Evolutionary conservation across 768 basidiomycete species (phyloP).

Genomic region (Tephrocybe sp.): DNA sequence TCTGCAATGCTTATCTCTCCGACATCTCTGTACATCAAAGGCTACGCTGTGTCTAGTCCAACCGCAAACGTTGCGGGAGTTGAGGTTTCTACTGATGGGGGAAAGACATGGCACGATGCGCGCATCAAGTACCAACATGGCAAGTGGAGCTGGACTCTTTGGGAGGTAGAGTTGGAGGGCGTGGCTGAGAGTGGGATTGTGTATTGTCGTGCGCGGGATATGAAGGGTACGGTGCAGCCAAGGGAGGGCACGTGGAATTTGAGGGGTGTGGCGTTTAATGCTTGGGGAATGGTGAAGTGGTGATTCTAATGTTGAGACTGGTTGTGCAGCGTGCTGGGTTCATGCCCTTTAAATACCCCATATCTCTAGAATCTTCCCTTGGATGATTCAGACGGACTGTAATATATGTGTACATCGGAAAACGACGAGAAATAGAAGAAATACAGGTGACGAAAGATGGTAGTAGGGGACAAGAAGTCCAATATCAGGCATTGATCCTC

Average conservation of each 20-base stretch:
- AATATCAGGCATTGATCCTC: too few species aligned
- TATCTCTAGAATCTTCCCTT: too few species aligned
- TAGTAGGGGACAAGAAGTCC: too few species aligned
- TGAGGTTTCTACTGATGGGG: slow-evolving; percentile 51
- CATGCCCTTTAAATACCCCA: too few species aligned
- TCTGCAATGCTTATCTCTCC: slow-evolving; percentile 30
- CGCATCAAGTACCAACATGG: slow-evolving; percentile 58
- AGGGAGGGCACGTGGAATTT: slow-evolving; percentile 59
- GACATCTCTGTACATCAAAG: slow-evolving; percentile 42
- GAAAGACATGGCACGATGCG: slow-evolving; percentile 47
- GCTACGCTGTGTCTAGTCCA: slow-evolving; percentile 53
- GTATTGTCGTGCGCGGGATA: slow-evolving; percentile 52
- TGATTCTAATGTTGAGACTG: slow-evolving; percentile 10
- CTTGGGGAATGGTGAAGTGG: slow-evolving; percentile 27
- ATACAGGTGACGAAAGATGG: too few species aligned
- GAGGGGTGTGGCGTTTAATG: slow-evolving; percentile 48
- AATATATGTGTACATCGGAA: too few species aligned
- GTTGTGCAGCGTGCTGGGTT: too few species aligned
- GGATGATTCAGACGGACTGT: too few species aligned
- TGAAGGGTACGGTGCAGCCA: slow-evolving; percentile 44
- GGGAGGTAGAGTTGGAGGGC: slow-evolving; percentile 50
- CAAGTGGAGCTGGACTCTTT: slow-evolving; percentile 73
- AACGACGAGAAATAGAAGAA: too few species aligned
- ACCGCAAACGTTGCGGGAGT: slow-evolving; percentile 43
- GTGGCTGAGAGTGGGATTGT: slow-evolving; percentile 31